Evolutionary conservation across 1,284 basidiomycete genomes (phyloP), one percentile per base, ranked within the genome.

Genomic region (Pyrrhoderma lamaoense): DNA sequence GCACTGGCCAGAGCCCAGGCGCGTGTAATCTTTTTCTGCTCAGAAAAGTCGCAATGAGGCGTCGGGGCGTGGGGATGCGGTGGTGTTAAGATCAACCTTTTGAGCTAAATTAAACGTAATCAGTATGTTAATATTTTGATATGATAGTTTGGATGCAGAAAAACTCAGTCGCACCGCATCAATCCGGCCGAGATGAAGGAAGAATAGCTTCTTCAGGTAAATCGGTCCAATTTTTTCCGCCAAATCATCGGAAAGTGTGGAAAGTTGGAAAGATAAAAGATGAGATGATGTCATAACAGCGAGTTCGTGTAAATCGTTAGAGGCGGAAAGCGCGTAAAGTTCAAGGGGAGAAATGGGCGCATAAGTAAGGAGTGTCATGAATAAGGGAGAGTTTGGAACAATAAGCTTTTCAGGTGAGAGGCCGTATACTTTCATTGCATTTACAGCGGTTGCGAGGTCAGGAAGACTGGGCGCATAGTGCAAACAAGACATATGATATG

Each of bases 1-100:
- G 68, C 67, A 21, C 61, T 63, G 13, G 68, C 68, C 18, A 70
- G 59, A 7, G 67, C 67, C 69, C 69, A 70, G n/a, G 68, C 68
- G 11, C 68, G 55, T 37, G 67, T 67, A 40, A 69, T 55, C 58
- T 67, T 66, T 61, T 69, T 70, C 62, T 70, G 69, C 55, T 70
- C 67, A 8, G 57, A 57, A 52, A 66, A 67, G 55, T 69, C 67
- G 51, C 68, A 70, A 2, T 52, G 54, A 5, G 58, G 46, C n/a
- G 65, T 68, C 3, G 67, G 65, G 16, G 65, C 59, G 51, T 71
- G 70, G 9, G 62, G 62, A 19, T 64, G 63, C 1, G 70, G 70
- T 7, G 69, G 69, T 5, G 65, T 61, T 1, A 70, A 58, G 9
- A 73, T 59, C 5, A 71, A 57, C 0, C 69, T 64, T 53, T 68